phyloP scores from a whole-genome alignment of 2,329 filamentous ascomycete genomes.

The Exophiala sp. region DNA sequence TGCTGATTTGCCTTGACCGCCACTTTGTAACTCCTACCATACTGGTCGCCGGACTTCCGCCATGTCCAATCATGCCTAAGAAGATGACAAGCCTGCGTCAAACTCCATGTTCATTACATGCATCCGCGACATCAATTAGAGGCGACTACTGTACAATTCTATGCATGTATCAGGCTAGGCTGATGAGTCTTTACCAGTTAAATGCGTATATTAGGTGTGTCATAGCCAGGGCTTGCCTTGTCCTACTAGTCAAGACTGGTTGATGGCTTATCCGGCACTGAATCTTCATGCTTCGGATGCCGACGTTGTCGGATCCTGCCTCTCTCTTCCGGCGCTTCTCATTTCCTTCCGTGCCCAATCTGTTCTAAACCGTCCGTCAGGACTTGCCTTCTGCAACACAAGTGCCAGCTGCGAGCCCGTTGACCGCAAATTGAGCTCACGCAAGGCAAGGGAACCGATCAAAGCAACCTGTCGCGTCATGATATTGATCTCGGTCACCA shows the following conservation, averaged over 20 bases:
- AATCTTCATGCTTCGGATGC: not conserved
- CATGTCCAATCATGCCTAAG: conserved; percentile 12
- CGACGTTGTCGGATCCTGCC: not conserved
- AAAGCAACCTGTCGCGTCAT: conserved; percentile 12
- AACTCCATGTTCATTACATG: too few species aligned
- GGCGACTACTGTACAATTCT: too few species aligned
- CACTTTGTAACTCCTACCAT: conserved; percentile 8
- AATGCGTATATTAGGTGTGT: too few species aligned
- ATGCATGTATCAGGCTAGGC: too few species aligned
- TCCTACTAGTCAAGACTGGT: not conserved
- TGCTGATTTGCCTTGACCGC: conserved; percentile 16
- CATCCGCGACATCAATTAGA: too few species aligned
- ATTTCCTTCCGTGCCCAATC: conserved; percentile 19
- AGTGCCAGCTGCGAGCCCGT: conserved; percentile 14
- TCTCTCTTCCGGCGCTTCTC: not conserved
- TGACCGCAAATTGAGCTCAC: conserved; percentile 4
- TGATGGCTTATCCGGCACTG: not conserved
- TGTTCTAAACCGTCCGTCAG: conserved; percentile 19
- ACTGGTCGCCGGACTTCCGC: not conserved
- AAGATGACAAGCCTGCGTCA: conserved; percentile 1
- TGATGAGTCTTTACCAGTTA: too few species aligned
- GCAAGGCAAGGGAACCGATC: conserved; percentile 3
- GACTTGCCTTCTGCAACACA: conserved; percentile 19
- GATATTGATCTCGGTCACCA: conserved; percentile 20
- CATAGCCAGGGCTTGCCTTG: not conserved